phyloP scores from a whole-genome alignment of 2,329 filamentous ascomycete genomes.

The Boeremia lycopersici region DNA sequence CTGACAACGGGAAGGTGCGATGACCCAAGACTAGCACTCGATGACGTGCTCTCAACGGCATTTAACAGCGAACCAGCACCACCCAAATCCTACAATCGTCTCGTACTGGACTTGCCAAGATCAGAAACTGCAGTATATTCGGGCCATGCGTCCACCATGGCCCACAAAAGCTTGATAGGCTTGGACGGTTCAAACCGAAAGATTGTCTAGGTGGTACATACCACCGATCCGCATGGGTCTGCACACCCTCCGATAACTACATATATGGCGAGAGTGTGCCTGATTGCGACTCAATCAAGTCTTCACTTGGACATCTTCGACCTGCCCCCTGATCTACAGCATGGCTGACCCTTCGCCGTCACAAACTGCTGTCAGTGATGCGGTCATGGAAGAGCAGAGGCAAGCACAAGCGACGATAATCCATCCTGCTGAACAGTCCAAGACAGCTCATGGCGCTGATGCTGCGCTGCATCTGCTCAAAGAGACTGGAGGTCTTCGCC shows the following conservation, averaged over 20 bases:
- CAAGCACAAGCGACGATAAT: not conserved
- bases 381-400: not conserved
- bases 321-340: not conserved
- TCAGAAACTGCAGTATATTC: not conserved
- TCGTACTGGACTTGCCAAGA: not conserved
- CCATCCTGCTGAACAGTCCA: not conserved
- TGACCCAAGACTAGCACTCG: conserved; percentile 5
- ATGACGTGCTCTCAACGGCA: conserved; percentile 9
- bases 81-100: not conserved
- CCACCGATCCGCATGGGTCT: not conserved
- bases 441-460: conserved; percentile 11
- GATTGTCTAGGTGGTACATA: not conserved
- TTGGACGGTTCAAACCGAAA: not conserved
- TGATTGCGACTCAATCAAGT: not conserved
- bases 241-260: not conserved
- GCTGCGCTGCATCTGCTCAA: conserved; percentile 18
- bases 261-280: not conserved
- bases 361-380: not conserved
- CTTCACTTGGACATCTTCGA: not conserved
- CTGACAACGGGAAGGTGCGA: conserved; percentile 1
- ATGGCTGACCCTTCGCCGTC: not conserved
- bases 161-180: not conserved
- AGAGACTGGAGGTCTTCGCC: conserved; percentile 9
- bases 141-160: not conserved
- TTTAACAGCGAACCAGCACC: not conserved